These are phyloP conservation scores for Debaryomycetaceae sp. DNA, from an alignment of 1,139 yeast species.

Conservation along the genomic window DNA sequence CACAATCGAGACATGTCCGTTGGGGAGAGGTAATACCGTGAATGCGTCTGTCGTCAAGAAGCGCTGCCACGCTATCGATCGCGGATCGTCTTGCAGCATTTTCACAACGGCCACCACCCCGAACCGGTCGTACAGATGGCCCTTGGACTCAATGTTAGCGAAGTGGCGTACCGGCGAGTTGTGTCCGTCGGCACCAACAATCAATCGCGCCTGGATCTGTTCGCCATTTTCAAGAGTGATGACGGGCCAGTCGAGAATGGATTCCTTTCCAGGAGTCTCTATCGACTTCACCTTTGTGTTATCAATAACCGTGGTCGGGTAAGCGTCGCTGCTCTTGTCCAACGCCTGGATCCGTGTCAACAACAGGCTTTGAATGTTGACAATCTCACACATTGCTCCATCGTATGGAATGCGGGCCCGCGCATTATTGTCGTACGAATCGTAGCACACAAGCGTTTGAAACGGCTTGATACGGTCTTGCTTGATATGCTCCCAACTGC, in stretches of 20 bases:
- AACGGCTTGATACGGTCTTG: slow-evolving; percentile 67
- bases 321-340: slow-evolving; percentile 13
- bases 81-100: slow-evolving; percentile 59
- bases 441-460: slow-evolving; percentile 78
- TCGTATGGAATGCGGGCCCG: slow-evolving; percentile 48
- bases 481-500: slow-evolving; percentile 65
- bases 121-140: slow-evolving; percentile 83
- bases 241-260: slow-evolving; percentile 59
- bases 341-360: slow-evolving; percentile 46
- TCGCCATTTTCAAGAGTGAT: slow-evolving; percentile 62
- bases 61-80: slow-evolving; percentile 83
- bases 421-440: slow-evolving; percentile 59
- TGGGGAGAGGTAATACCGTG: slow-evolving; percentile 83
- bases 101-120: slow-evolving; percentile 88
- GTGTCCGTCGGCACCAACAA: slow-evolving; percentile 94
- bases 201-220: slow-evolving; percentile 51
- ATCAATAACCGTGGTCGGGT: slow-evolving; percentile 42
- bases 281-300: slow-evolving; percentile 55
- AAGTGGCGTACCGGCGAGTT: slow-evolving; percentile 85
- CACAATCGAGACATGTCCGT: slow-evolving; percentile 76
- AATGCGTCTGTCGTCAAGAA: slow-evolving; percentile 88
- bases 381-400: slow-evolving; percentile 84
- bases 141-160: slow-evolving; percentile 74
- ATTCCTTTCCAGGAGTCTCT: slow-evolving; percentile 11
- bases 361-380: slow-evolving; percentile 71